phyloP scores from a whole-genome alignment of 192 early-diverging fungal species.

The Linnemannia hyalina region DNA sequence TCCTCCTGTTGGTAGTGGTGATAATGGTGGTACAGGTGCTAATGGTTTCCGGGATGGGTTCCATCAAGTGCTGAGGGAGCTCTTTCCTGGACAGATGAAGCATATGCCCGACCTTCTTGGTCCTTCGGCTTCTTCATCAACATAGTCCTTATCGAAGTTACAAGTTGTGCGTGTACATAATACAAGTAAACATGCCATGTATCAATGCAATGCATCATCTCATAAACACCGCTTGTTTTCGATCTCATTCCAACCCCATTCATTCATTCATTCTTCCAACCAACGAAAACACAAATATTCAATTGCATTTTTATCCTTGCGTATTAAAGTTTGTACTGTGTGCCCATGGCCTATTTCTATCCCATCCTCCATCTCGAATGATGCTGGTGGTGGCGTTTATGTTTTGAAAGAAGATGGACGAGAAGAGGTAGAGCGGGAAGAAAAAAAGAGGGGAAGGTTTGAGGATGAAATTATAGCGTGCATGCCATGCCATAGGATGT shows the following conservation, averaged over 20 bases:
- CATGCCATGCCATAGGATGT: neutral
- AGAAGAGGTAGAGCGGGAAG: neutral
- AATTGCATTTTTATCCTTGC: too few species aligned
- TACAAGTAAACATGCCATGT: too few species aligned
- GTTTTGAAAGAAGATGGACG: neutral
- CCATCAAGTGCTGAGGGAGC: constrained; percentile 41
- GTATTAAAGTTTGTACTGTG: neutral
- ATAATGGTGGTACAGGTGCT: neutral
- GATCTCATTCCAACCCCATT: too few species aligned
- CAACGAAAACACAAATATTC: too few species aligned
- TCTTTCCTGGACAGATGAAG: constrained; percentile 46
- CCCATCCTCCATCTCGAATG: neutral
- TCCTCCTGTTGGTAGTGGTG: neutral
- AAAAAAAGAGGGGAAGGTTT: neutral
- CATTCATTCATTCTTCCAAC: too few species aligned
- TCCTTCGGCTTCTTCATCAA: neutral
- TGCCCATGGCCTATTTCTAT: neutral
- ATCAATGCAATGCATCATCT: too few species aligned
- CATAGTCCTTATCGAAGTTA: too few species aligned
- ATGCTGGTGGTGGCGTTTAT: neutral
- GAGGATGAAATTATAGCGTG: neutral
- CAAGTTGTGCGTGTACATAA: too few species aligned
- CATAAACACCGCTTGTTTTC: too few species aligned
- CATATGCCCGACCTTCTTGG: constrained; percentile 20
- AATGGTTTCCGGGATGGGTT: constrained; percentile 35